Conservation (phyloP, 352 stramenopile species). For the Globisporangium perplexum region DNA sequence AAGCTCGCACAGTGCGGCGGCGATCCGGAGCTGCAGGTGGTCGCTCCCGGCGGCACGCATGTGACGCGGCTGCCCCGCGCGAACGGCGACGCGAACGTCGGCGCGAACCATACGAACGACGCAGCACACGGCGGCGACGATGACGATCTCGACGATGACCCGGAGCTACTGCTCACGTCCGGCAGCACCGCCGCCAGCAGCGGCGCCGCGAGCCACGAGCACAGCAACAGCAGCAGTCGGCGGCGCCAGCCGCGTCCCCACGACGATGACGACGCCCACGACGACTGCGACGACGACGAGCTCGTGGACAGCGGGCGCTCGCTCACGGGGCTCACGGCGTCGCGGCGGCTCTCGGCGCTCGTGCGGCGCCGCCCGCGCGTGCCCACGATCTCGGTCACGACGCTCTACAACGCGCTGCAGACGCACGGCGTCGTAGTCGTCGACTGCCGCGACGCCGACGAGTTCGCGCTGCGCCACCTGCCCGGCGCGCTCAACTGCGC, state of each 20-base stretch:
- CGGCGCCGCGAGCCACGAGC: neutral
- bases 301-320: slow-evolving; percentile 8
- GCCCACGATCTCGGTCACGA: slow-evolving; percentile 50
- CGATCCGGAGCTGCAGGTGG: slow-evolving; percentile 5
- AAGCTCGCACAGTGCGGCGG: slow-evolving; percentile 10
- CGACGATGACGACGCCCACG: neutral
- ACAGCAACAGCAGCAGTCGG: neutral
- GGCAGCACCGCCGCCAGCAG: slow-evolving; percentile 6
- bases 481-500: slow-evolving; percentile 52
- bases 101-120: too few species aligned
- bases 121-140: neutral
- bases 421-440: slow-evolving; percentile 58
- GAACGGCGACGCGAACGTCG: neutral
- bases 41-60: neutral
- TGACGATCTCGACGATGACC: neutral
- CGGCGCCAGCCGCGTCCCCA: neutral
- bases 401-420: slow-evolving; percentile 74
- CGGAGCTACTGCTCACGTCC: slow-evolving; percentile 6
- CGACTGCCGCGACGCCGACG: slow-evolving; percentile 50
- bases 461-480: slow-evolving; percentile 40
- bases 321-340: slow-evolving; percentile 19
- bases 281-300: slow-evolving; percentile 4
- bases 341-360: slow-evolving; percentile 19
- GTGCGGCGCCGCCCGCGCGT: slow-evolving; percentile 27
- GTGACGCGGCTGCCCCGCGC: neutral